Evolutionary conservation across 805 yeast genomes (phyloP), one percentile per base, ranked within the genome.

Genomic region (Sugiyamaella mastotermitis): DNA sequence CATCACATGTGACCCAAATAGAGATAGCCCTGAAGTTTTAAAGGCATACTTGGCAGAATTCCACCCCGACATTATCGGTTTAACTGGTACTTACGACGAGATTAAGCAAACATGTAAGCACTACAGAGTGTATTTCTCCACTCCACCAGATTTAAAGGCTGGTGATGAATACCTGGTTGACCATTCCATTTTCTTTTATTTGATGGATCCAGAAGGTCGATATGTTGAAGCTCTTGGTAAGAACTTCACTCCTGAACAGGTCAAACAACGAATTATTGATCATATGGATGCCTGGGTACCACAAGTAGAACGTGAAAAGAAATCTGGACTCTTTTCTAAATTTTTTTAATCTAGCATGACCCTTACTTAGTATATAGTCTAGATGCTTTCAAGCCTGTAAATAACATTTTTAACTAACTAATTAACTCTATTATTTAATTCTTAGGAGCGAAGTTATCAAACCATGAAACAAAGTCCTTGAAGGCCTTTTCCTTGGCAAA

Each of bases 161-260:
- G 97, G 97, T 14, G 95, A 92, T 62, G 96, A 92, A 52, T 92
- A 92, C 57, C 69, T 92, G 45, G 98, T 92, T 22, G 98, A 92
- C 58, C 98, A 92, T 62, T 90, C 97, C 3, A 87, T 92, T 42
- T 92, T 92, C 75, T 90, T 90, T 64, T 92, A 92, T 56, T 67
- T 92, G 52, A 90, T 92, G 97, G 97, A 92, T 58, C 88, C 95
- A n/a, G 96, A 92, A 58, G 98, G 97, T 33, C 78, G 85, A 56
- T 92, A 86, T 56, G 83, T 90, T 34, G 96, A 90, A 58, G 97
- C 92, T 5, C 68, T 90, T 49, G 98, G 98, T 38, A 79, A 95
- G 60, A 90, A 90, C 54, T 84, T 80, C 50, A 84, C 80, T 41
- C 88, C 87, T 18, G 71, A 68, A 15, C 79, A 80, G 45, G 95